Conservation (phyloP, 805 yeast genomes). For the Metschnikowia rubicola region DNA sequence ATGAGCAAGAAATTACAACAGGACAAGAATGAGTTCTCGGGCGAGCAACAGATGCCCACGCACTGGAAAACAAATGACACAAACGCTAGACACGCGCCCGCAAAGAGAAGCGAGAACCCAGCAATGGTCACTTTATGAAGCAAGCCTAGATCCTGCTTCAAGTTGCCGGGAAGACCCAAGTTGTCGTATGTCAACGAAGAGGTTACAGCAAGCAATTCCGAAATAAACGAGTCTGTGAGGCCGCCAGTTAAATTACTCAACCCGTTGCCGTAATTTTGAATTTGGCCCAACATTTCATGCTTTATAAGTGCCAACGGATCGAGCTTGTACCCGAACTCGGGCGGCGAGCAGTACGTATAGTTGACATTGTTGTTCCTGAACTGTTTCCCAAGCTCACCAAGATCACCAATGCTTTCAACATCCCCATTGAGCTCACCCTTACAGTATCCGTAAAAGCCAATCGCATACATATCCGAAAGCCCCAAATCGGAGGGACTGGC, state of each 20-base stretch:
- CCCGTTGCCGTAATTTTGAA: constrained; percentile 23
- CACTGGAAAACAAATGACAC: constrained; percentile 48
- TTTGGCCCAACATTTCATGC: constrained; percentile 30
- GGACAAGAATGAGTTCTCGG: constrained; percentile 42
- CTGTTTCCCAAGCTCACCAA: constrained; percentile 16
- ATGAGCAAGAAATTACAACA: constrained; percentile 44
- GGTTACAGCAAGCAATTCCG: constrained; percentile 12
- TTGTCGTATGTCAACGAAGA: constrained; percentile 23
- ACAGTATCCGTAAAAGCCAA: constrained; percentile 45
- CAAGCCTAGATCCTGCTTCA: constrained; percentile 44
- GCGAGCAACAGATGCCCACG: constrained; percentile 41
- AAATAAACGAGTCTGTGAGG: constrained; percentile 7
- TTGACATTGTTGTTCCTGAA: constrained; percentile 31
- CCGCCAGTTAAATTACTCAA: constrained; percentile 15
- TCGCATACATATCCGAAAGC: constrained; percentile 37
- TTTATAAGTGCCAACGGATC: constrained; percentile 45
- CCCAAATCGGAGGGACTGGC: constrained; percentile 34
- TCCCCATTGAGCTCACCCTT: constrained; percentile 24
- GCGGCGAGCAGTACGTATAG: constrained; percentile 50
- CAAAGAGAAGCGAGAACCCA: constrained; percentile 46
- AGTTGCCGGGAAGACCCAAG: constrained; percentile 51
- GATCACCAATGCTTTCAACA: constrained; percentile 1
- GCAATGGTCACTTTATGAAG: constrained; percentile 51
- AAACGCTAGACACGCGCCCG: constrained; percentile 34
- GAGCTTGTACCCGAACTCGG: constrained; percentile 54